Conservation (phyloP, 2,329 filamentous ascomycete genomes). For the Aspergillus ustus region DNA sequence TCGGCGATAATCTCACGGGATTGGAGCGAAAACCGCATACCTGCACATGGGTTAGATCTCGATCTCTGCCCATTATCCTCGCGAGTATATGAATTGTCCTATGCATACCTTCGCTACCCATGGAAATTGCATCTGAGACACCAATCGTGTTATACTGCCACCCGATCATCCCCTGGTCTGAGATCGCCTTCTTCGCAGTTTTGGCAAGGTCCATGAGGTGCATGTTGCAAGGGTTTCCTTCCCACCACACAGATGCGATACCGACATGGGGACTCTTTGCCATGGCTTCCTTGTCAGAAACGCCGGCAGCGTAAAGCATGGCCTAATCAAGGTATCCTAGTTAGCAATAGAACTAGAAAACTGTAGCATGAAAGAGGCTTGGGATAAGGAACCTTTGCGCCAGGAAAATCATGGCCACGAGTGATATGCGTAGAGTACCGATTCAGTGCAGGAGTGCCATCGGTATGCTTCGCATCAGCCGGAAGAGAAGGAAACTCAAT, state of each 20-base stretch:
- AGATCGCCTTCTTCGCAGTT: slow-evolving; percentile 79
- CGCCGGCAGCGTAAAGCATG: slow-evolving; percentile 93
- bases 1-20: slow-evolving; percentile 92
- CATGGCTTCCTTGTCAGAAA: slow-evolving; percentile 82
- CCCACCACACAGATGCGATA: slow-evolving; percentile 93
- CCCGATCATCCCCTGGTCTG: slow-evolving; percentile 83
- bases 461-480: slow-evolving; percentile 53
- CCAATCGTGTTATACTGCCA: slow-evolving; percentile 96
- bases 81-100: slow-evolving; percentile 4
- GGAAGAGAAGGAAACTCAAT: slow-evolving; percentile 62
- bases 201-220: slow-evolving; percentile 84
- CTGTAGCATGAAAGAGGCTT: not conserved
- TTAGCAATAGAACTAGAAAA: slow-evolving; percentile 11
- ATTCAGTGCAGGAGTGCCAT: slow-evolving; percentile 73
- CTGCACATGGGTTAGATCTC: slow-evolving; percentile 49
- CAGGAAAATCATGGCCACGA: slow-evolving; percentile 84
- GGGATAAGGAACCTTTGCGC: slow-evolving; percentile 70
- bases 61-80: not conserved
- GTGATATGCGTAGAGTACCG: slow-evolving; percentile 85
- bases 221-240: slow-evolving; percentile 90
- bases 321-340: slow-evolving; percentile 58
- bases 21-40: slow-evolving; percentile 93
- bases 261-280: slow-evolving; percentile 90
- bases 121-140: slow-evolving; percentile 89
- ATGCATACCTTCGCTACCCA: slow-evolving; percentile 80